Conservation (phyloP, 768 basidiomycete species). For the Multifurca ochricompacta region DNA sequence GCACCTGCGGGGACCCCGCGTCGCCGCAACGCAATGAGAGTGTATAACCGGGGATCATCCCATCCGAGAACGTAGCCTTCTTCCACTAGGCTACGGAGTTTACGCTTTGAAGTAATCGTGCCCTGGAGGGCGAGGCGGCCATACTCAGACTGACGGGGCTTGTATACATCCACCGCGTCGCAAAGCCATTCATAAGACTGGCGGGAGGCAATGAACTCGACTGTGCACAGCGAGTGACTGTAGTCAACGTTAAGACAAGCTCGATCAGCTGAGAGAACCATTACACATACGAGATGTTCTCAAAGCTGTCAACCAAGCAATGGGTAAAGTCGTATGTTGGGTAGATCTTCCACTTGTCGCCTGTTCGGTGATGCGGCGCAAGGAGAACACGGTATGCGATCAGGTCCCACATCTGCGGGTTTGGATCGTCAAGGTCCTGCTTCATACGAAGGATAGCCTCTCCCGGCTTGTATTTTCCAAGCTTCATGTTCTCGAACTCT, state of each 20-base stretch:
- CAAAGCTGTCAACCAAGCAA: slow-evolving; percentile 95
- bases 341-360: slow-evolving; percentile 92
- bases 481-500: slow-evolving; percentile 90
- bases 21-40: slow-evolving; percentile 89
- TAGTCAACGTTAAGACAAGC: slow-evolving; percentile 1
- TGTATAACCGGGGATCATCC: slow-evolving; percentile 97
- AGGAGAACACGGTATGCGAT: slow-evolving; percentile 92
- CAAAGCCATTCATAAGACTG: slow-evolving; percentile 99
- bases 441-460: slow-evolving; percentile 96
- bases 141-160: slow-evolving; percentile 94
- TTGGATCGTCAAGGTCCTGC: slow-evolving; percentile 84
- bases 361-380: slow-evolving; percentile 88
- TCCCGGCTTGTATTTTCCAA: slow-evolving; percentile 84
- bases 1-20: slow-evolving; percentile 97
- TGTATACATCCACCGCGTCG: slow-evolving; percentile 95
- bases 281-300: slow-evolving; percentile 89
- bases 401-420: slow-evolving; percentile 99
- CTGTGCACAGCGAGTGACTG: slow-evolving; percentile 95
- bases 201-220: slow-evolving; percentile 91
- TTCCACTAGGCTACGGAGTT: slow-evolving; percentile 82
- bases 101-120: slow-evolving; percentile 95
- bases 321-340: slow-evolving; percentile 99
- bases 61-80: slow-evolving; percentile 81
- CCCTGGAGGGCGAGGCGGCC: slow-evolving; percentile 90
- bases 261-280: background rate